A percentile compares a stretch with the other conserved stretches of the same genome.
phyloP scores from a whole-genome alignment of 768 basidiomycete genomes.

The Mrakia frigida region DNA sequence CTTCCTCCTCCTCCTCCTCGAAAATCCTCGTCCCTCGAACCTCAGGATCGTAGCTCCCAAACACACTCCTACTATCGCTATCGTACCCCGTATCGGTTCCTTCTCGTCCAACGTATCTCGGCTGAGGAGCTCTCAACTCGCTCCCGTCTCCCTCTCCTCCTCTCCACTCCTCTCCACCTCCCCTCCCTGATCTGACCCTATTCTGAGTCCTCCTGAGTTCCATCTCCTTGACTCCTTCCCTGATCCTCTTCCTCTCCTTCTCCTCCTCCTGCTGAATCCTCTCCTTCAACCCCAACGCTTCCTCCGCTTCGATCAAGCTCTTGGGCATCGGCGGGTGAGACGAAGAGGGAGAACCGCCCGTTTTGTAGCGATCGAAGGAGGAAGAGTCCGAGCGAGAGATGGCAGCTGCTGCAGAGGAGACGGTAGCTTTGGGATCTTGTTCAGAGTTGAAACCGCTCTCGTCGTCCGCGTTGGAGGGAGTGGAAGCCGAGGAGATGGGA shows the following conservation, averaged over 20 bases:
- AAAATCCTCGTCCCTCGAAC: not conserved
- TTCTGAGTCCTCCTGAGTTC: not conserved
- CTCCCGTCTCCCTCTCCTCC: not conserved
- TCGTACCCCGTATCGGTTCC: not conserved
- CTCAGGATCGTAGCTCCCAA: slow-evolving; percentile 5
- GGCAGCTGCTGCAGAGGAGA: slow-evolving; percentile 2
- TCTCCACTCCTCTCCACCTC: not conserved
- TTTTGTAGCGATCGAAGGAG: slow-evolving; percentile 1
- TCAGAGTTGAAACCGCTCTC: not conserved
- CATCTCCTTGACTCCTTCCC: not conserved
- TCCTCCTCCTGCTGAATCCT: not conserved
- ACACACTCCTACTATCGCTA: not conserved
- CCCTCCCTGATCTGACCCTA: not conserved
- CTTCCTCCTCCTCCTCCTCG: slow-evolving; percentile 8
- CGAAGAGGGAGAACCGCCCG: not conserved
- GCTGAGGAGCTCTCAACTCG: not conserved
- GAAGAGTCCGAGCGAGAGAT: not conserved
- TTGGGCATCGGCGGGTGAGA: not conserved
- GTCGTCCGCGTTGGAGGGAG: slow-evolving; percentile 2
- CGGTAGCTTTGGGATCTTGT: not conserved
- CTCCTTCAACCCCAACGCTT: not conserved
- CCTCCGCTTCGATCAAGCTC: not conserved
- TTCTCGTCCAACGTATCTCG: not conserved
- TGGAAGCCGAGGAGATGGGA: not conserved
- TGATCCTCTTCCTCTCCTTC: not conserved